Evolutionary conservation across 306 rosid genomes (phyloP), one percentile per base, ranked within the genome.

Genomic region (Alnus glutinosa): DNA sequence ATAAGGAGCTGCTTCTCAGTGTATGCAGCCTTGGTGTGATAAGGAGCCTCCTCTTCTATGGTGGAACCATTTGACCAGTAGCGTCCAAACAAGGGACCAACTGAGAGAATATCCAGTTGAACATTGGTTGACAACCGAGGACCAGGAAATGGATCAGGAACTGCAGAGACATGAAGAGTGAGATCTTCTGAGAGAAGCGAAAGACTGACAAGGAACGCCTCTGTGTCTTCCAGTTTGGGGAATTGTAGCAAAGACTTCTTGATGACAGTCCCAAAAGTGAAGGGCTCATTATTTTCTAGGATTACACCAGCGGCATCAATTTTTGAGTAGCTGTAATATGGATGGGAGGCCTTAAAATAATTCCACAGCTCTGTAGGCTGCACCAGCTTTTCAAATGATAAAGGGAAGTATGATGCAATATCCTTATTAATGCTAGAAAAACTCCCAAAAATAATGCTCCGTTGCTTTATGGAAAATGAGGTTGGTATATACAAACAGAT

Each of bases 141-240:
- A 55, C 78, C 85, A 71, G 79, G 78, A 71, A 52, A 32, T 47
- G 89, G 85, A 83, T 91, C 89, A 11, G 85, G 91, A 80, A 76
- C 64, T 62, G 90, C 95, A 36, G 68, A 52, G 69, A 72, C 84
- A 70, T 89, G 93, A 77, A 92, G 88, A 52, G 92, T 82, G 83
- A 95, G 94, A 83, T 95, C 98, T 87, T 95, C 97, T 1, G 90
- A 87, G 75, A 95, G 97, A 86, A 77, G 79, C 76, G 97, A 89
- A 51, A 91, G 86, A 77, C 98, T 92, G 39, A 85, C 77, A 74
- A 81, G 79, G 55, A 72, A 89, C 49, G 92, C 79, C 71, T 87
- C 90, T 0, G 78, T 81, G 71, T 91, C 97, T 79, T 95, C 98
- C 36, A 92, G 92, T 66, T 90, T 95, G 70, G 98, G 98, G 85